Conservation (phyloP, 495 filamentous ascomycete species). For the Staphylotrichum tortipilum region DNA sequence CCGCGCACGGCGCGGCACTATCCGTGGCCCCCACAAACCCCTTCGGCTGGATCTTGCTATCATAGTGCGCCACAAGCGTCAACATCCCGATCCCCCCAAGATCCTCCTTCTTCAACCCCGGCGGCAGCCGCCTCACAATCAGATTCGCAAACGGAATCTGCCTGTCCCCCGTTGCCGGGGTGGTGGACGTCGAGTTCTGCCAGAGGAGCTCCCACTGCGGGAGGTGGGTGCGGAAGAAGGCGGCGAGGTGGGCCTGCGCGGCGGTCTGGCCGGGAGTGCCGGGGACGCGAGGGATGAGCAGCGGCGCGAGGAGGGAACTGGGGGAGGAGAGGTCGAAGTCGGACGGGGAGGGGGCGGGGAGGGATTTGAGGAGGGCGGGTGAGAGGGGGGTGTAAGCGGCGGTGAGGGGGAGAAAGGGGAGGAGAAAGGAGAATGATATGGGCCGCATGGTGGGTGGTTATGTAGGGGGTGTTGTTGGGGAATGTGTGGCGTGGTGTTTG, state of each 20-base stretch:
- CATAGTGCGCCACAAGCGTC: slow-evolving; percentile 90
- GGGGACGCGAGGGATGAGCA: slow-evolving; percentile 73
- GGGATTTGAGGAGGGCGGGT: slow-evolving; percentile 52
- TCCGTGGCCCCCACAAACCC: slow-evolving; percentile 88
- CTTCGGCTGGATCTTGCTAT: slow-evolving; percentile 63
- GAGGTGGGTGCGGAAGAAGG: slow-evolving; percentile 62
- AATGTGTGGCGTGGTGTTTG: not conserved
- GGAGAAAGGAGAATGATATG: slow-evolving; percentile 12
- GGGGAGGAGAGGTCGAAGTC: slow-evolving; percentile 69
- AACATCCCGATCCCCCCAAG: slow-evolving; percentile 60
- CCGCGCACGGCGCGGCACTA: slow-evolving; percentile 80
- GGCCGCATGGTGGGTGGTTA: slow-evolving; percentile 1
- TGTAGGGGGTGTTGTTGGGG: not conserved
- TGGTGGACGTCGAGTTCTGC: slow-evolving; percentile 72
- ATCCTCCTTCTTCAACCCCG: slow-evolving; percentile 47
- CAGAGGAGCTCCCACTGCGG: slow-evolving; percentile 71
- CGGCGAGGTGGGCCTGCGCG: slow-evolving; percentile 66
- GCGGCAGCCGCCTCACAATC: slow-evolving; percentile 72
- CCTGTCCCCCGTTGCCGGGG: slow-evolving; percentile 54
- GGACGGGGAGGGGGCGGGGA: slow-evolving; percentile 49
- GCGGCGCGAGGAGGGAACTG: slow-evolving; percentile 65
- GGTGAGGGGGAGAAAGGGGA: slow-evolving; percentile 9
- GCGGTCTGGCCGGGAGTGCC: slow-evolving; percentile 61
- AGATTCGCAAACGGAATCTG: slow-evolving; percentile 75
- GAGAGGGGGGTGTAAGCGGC: slow-evolving; percentile 66